A percentile compares a stretch with the other conserved stretches of the same genome.
phyloP scores from a whole-genome alignment of 2,329 filamentous ascomycete genomes.

The Phialophora tarda region DNA sequence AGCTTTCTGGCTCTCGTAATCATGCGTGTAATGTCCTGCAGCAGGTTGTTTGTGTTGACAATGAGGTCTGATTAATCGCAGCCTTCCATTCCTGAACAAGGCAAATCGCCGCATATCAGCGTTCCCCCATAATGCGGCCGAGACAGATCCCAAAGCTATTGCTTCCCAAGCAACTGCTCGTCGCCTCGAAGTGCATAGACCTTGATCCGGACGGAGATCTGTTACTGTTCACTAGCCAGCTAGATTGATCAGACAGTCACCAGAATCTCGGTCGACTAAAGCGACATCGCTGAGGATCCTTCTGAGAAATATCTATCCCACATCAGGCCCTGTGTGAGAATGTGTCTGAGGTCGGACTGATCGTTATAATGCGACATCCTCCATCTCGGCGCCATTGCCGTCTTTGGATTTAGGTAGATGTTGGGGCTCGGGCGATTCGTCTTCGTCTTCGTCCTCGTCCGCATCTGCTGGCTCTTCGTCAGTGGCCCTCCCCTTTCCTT shows the following conservation, averaged over 20 bases:
- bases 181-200: background rate
- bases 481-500: constrained; percentile 19
- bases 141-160: background rate
- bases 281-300: background rate
- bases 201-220: background rate
- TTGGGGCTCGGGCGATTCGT: constrained; percentile 30
- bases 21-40: background rate
- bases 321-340: background rate
- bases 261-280: background rate
- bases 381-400: constrained; percentile 38
- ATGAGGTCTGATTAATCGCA: background rate
- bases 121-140: background rate
- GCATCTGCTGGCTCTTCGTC: constrained; percentile 18
- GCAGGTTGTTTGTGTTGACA: background rate
- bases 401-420: constrained; percentile 40
- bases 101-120: background rate
- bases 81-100: background rate
- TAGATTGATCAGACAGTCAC: background rate
- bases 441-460: constrained; percentile 27
- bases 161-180: background rate
- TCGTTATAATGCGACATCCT: constrained; percentile 40
- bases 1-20: background rate
- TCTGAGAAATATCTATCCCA: background rate
- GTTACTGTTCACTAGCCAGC: background rate
- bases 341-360: background rate